These are phyloP conservation scores for Wickerhamomyces chaumierensis DNA, from an alignment of 805 yeast genomes.

Conservation along the genomic window DNA sequence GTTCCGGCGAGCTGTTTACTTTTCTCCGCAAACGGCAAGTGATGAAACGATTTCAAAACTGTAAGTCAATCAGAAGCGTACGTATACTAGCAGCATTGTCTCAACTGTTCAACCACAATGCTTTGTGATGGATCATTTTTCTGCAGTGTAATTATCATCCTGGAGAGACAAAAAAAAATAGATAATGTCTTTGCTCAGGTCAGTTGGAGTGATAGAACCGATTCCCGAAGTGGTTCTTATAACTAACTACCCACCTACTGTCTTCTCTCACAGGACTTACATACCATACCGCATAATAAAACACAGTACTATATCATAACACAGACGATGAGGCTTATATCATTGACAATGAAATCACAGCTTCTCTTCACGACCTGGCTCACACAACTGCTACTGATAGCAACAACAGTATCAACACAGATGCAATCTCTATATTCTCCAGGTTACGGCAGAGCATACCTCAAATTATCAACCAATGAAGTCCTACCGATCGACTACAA, in stretches of 20 bases:
- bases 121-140: too few species aligned
- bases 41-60: background rate
- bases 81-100: background rate
- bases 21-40: background rate
- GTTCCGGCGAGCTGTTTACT: background rate
- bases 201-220: too few species aligned
- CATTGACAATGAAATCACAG: background rate
- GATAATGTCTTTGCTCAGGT: too few species aligned
- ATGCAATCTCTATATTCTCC: conserved; percentile 14
- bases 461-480: conserved; percentile 13
- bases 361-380: background rate
- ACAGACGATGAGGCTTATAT: too few species aligned
- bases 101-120: background rate
- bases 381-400: background rate
- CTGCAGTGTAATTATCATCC: too few species aligned
- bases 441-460: conserved; percentile 7
- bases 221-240: too few species aligned
- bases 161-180: too few species aligned
- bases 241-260: too few species aligned
- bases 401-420: background rate
- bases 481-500: conserved; percentile 8
- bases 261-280: too few species aligned
- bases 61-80: background rate
- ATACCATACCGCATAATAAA: too few species aligned
- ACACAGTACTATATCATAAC: too few species aligned